Percentiles rank a stretch among this genome's conserved stretches.
Conservation (phyloP, 2,329 filamentous ascomycete genomes). For the Ophiostoma australiae region DNA sequence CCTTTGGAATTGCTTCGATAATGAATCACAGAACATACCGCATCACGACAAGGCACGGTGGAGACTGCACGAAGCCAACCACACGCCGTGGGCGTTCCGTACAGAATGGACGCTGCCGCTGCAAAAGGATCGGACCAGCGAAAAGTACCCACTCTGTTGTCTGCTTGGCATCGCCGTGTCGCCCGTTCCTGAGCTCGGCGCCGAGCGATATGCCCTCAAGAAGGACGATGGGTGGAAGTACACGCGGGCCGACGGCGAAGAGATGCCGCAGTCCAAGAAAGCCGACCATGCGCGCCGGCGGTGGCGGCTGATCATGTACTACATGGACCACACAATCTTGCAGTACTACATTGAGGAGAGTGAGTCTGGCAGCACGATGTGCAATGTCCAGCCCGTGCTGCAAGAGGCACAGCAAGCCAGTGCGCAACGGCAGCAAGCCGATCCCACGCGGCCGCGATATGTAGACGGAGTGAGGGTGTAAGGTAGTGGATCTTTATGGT, state of each 20-base stretch:
- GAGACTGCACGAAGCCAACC: not conserved
- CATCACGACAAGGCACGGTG: not conserved
- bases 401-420: not conserved
- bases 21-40: not conserved
- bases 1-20: slow-evolving; percentile 39
- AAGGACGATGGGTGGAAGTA: slow-evolving; percentile 12
- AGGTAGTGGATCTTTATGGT: not conserved
- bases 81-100: slow-evolving; percentile 38
- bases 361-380: not conserved
- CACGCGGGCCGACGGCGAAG: not conserved
- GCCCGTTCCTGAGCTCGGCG: slow-evolving; percentile 51
- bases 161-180: slow-evolving; percentile 65
- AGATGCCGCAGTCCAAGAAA: slow-evolving; percentile 31
- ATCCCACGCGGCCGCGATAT: not conserved
- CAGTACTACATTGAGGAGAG: slow-evolving; percentile 45
- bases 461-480: not conserved
- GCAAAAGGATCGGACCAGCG: not conserved
- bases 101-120: slow-evolving; percentile 51
- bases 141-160: slow-evolving; percentile 40
- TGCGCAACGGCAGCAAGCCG: not conserved
- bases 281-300: slow-evolving; percentile 33
- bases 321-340: slow-evolving; percentile 63
- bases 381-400: not conserved
- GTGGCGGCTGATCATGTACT: slow-evolving; percentile 68
- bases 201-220: slow-evolving; percentile 30